Evolutionary conservation across 208 protist genomes (phyloP), one percentile per base, ranked within the genome.

Genomic region (Leishmania guyanensis): DNA sequence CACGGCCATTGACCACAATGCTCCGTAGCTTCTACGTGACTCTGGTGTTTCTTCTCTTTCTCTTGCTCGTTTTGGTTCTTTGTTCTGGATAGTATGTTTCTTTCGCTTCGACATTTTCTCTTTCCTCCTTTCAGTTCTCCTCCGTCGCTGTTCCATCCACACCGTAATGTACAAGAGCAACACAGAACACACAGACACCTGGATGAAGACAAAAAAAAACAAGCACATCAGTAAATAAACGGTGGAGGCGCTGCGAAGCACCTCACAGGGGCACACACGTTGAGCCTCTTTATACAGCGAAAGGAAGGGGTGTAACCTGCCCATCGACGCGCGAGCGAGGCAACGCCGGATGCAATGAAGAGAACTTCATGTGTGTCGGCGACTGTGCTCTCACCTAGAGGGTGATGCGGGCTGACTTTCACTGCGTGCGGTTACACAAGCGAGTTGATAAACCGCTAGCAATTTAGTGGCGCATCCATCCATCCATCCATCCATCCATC

Each of bases 21-120:
- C 64, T 68, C 14, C 64, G 64, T 68, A 5, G 16, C 62, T 77
- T 58, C 79, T 46, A 51, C 79, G 36, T 83, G 20, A 9, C 82
- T 85, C 22, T 80, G 36, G 48, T 50, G 78, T 81, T 62, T 80
- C 58, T 29, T 22, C 36, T 66, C 5, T 14, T 39, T 68, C 16
- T 56, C 17, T 20, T 20, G 16, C 16, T 65, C 26, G 58, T 29
- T 29, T 50, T 29, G 29, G 20, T 46, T 12, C 5, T 10, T 14
- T 26, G 66, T n/a, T 22, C 54, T 26, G 12, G 54, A 14, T 58
- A 26, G 54, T 22, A 58, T 58, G 20, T 58, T 58, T 58, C 20
- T 22, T 22, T 22, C 54, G 20, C 54, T 58, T 58, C 39, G 12
- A 26, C 64, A 26, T 29, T 29, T 43, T 48, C 17, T 71, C 66